Evolutionary conservation across 1,284 basidiomycete genomes (phyloP), one percentile per base, ranked within the genome.

Genomic region (Puccinia horiana): DNA sequence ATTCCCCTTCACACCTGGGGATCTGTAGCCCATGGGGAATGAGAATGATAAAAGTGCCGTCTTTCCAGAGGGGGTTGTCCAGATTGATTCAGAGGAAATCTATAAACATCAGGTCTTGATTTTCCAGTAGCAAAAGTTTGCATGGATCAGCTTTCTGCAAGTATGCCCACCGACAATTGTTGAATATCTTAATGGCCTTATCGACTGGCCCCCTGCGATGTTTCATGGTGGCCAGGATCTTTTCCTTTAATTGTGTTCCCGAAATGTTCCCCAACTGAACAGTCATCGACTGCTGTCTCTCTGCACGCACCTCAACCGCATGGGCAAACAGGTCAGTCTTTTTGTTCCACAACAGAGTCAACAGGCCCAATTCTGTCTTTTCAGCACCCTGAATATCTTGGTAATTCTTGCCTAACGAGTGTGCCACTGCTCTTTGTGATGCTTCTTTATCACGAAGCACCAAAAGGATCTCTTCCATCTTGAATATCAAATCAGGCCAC

Each of bases 31-130:
- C 58, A 65, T 35, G 58, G 58, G 3, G 40, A 40, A 0, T 42
- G n/a, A n/a, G 40, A 8, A 35, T 77, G 75, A 20, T 40, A 49
- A 32, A 77, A 65, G 29, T 58, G 37, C 75, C 75, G 16, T 65
- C n/a, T 20, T 49, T 67, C 75, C 75, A 77, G 56, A 76, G 56
- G 1, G 42, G 58, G 35, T 77, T 12, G 5, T 32, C 42, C 11
- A 77, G 16, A 4, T 47, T 20, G 29, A 77, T 20, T 9, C 5
- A 9, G 3, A 65, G 37, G 20, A 77, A 65, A 0, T 49, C 12
- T 12, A 20, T 18, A n/a, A 29, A 77, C 0, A 42, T 20, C 3
- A 67, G 75, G 40, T 49, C 37, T 8, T 35, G 40, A 29, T 58
- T 49, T 26, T 76, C 29, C 6, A 37, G 44, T 12, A 47, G 29